Percentiles rank a stretch among this genome's conserved stretches.
These are phyloP conservation scores for Ilyonectria robusta DNA, from an alignment of 2,329 filamentous ascomycete species.

Conservation along the genomic window DNA sequence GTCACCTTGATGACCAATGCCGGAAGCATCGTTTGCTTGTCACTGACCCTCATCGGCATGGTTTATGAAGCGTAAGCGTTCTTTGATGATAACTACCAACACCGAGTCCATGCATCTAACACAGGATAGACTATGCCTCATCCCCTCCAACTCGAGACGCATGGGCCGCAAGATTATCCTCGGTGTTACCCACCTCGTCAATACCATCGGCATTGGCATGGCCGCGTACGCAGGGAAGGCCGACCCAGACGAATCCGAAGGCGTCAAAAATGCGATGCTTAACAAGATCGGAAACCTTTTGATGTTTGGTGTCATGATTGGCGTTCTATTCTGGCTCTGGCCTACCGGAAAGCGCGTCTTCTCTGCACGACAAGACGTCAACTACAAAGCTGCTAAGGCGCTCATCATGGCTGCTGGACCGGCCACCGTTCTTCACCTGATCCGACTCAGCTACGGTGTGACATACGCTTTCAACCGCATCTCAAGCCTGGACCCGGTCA, in stretches of 20 bases:
- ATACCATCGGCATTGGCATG: conserved; percentile 29
- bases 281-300: conserved; percentile 24
- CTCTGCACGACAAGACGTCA: conserved; percentile 8
- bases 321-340: conserved; percentile 22
- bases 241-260: not conserved
- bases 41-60: conserved; percentile 44
- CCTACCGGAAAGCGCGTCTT: conserved; percentile 14
- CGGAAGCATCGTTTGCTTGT: conserved; percentile 46
- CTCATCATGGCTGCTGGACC: conserved; percentile 20
- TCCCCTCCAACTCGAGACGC: conserved; percentile 19
- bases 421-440: conserved; percentile 19
- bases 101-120: not conserved
- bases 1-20: conserved; percentile 48
- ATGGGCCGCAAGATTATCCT: conserved; percentile 27
- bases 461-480: conserved; percentile 22
- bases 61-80: conserved; percentile 47
- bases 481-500: conserved; percentile 13
- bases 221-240: conserved; percentile 28
- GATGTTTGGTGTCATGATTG: conserved; percentile 16
- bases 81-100: not conserved
- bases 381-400: conserved; percentile 22
- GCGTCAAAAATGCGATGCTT: conserved; percentile 6
- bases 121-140: not conserved
- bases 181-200: conserved; percentile 21
- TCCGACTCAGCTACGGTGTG: conserved; percentile 24